Evolutionary conservation across 345 rosid genomes (phyloP).

Genomic region (Syzygium grande): DNA sequence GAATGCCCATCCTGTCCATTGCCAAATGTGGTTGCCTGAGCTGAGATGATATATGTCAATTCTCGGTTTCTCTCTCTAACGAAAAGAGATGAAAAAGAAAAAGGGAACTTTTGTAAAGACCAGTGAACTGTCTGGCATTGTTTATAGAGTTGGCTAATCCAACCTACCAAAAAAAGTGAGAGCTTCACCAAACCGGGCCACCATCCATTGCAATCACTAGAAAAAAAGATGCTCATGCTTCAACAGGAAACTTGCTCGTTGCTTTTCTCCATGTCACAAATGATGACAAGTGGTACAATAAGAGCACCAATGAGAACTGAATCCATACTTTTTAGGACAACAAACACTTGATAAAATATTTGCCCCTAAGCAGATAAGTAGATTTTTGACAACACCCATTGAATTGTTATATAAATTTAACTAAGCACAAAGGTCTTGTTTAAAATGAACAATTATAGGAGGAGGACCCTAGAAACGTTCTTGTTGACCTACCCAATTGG

Average conservation of each 20-base stretch:
- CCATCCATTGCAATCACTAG: neutral
- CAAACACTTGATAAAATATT: neutral
- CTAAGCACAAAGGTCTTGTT: neutral
- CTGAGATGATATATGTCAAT: neutral
- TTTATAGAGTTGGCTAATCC: neutral
- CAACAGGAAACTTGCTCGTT: neutral
- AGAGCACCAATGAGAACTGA: neutral
- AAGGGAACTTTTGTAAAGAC: neutral
- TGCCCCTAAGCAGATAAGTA: neutral
- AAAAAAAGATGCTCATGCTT: neutral
- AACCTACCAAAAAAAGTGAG: neutral
- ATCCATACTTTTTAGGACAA: neutral
- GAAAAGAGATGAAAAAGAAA: neutral
- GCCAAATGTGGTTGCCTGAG: neutral
- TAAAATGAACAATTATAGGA: neutral
- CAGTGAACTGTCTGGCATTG: neutral
- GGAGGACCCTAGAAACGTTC: neutral
- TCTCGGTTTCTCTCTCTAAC: neutral
- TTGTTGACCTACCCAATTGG: neutral
- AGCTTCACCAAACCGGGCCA: neutral
- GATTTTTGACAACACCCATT: neutral
- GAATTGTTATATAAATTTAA: neutral
- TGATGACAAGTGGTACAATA: neutral
- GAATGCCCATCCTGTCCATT: rapidly evolving
- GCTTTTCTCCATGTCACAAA: neutral